phyloP scores from a whole-genome alignment of 2,329 filamentous ascomycete genomes.

The Trichophyton schoenleinii region DNA sequence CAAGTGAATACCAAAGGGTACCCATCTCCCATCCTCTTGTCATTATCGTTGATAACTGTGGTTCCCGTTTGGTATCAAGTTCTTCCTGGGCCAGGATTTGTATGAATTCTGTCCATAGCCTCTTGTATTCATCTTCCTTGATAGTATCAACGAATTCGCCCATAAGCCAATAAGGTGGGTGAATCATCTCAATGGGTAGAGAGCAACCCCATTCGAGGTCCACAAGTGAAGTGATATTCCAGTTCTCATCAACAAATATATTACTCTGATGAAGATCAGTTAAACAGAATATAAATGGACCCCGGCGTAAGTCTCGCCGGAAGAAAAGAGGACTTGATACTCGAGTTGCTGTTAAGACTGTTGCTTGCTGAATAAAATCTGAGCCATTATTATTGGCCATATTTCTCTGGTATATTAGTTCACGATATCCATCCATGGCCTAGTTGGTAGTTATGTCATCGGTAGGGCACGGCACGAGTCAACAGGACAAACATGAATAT shows the following conservation, averaged over 20 bases:
- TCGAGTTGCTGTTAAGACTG: conserved; percentile 16
- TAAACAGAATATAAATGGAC: conserved; percentile 24
- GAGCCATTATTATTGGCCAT: too few species aligned
- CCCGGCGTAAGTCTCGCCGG: conserved; percentile 9
- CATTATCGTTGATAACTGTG: conserved; percentile 10
- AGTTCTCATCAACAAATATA: conserved; percentile 27
- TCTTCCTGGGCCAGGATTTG: conserved; percentile 15
- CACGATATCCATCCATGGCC: too few species aligned
- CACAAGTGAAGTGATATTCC: conserved; percentile 24
- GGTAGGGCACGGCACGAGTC: too few species aligned
- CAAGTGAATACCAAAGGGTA: conserved; percentile 8
- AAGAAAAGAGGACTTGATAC: conserved; percentile 19
- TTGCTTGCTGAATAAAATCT: too few species aligned
- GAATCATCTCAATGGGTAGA: conserved; percentile 20
- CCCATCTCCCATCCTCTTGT: conserved; percentile 2
- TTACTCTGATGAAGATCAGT: conserved; percentile 21
- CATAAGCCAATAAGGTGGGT: conserved; percentile 24
- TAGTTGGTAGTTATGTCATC: too few species aligned
- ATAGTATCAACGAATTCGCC: conserved; percentile 11
- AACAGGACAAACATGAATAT: not conserved
- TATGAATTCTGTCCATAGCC: conserved; percentile 14
- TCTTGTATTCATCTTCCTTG: conserved; percentile 12
- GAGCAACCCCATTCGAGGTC: conserved; percentile 25
- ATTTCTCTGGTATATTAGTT: too few species aligned
- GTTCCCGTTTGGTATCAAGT: not conserved